These are phyloP conservation scores for Macrolepiota dolichaula DNA, from an alignment of 768 basidiomycete species.

Conservation along the genomic window DNA sequence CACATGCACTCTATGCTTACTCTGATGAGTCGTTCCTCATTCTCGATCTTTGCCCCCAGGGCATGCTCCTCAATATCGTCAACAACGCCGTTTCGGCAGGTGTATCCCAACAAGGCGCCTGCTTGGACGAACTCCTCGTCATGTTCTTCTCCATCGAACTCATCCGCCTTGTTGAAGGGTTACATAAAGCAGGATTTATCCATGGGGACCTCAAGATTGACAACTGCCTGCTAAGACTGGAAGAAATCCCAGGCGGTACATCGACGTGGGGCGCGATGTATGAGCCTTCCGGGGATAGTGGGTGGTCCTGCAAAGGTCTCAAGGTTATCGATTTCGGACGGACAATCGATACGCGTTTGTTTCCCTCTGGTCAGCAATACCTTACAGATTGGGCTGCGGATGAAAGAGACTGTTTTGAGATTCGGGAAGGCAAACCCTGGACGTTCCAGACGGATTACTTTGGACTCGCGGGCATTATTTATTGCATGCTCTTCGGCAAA, in stretches of 20 bases:
- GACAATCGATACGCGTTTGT: constrained; percentile 81
- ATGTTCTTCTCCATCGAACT: constrained; percentile 96
- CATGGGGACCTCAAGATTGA: constrained; percentile 99
- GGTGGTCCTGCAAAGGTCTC: constrained; percentile 87
- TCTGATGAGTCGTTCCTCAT: constrained; percentile 87
- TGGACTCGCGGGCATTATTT: constrained; percentile 91
- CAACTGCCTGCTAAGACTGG: constrained; percentile 93
- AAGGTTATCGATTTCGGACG: constrained; percentile 98
- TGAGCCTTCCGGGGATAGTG: constrained; percentile 71
- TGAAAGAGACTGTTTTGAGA: constrained; percentile 89
- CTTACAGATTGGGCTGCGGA: constrained; percentile 87
- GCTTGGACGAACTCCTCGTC: constrained; percentile 88
- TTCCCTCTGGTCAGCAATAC: constrained; percentile 78
- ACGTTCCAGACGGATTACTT: constrained; percentile 95
- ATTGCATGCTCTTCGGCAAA: constrained; percentile 95
- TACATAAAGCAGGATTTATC: constrained; percentile 83
- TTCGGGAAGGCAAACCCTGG: constrained; percentile 82
- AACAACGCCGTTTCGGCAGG: constrained; percentile 78
- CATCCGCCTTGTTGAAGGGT: constrained; percentile 72
- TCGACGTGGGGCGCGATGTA: constrained; percentile 76
- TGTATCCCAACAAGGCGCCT: constrained; percentile 75
- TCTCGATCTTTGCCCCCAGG: constrained; percentile 86
- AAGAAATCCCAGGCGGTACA: constrained; percentile 70
- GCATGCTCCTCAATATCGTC: constrained; percentile 88
- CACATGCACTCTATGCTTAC: constrained; percentile 81